Base-by-base conservation (phyloP, 768 basidiomycete species). In the Phallus indusiatus region DNA sequence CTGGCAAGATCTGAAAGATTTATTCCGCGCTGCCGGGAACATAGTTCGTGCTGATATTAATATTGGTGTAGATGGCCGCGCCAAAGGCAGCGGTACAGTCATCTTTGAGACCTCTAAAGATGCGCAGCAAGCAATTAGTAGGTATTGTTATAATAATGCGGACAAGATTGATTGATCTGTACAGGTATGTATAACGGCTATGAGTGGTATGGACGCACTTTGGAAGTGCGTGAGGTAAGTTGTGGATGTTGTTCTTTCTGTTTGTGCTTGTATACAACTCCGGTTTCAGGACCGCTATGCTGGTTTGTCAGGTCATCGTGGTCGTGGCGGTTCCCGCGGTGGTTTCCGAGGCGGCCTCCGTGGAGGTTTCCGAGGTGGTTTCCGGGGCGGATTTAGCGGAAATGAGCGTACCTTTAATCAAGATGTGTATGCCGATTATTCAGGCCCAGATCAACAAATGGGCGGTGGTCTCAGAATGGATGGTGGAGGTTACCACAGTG, bases 1-100 rank as follows among this genome's bases (percentile, higher is more conserved):
- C 33, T 99, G 95, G 95, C 95, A 99, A 70, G 95, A 98, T 70
- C 75, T 98, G 58, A 98, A 98, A 68, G 95, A 98, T 71, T 76
- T 98, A 28, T 97, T 98, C 85, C 85, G 95, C 58, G 83, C 90
- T 28, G 90, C 95, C 49, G 95, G 95, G 7, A 90, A 91, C 68
- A 94, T 99, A 65, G 84, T 97, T 63, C 85, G 95, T 50, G 93
- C 95, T 58, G 95, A 98, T 70, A 92, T 97, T 63, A 94, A 94
- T 65, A 88, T 95, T 59, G 91, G 90, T 60, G 84, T 85, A 20
- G 93, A 96, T 71, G 94, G 94, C 24, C 81, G 86, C 12, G 94
- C 95, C 16, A 95, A 96, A 70, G 95, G 95, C 20, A 95, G 90
- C 54, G 95, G 95, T n/a, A 96, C 93, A 0, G 95, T 98, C 14